These are phyloP conservation scores for Tagetes patula DNA, from an alignment of 129 eudicot genomes.

Conservation along the genomic window DNA sequence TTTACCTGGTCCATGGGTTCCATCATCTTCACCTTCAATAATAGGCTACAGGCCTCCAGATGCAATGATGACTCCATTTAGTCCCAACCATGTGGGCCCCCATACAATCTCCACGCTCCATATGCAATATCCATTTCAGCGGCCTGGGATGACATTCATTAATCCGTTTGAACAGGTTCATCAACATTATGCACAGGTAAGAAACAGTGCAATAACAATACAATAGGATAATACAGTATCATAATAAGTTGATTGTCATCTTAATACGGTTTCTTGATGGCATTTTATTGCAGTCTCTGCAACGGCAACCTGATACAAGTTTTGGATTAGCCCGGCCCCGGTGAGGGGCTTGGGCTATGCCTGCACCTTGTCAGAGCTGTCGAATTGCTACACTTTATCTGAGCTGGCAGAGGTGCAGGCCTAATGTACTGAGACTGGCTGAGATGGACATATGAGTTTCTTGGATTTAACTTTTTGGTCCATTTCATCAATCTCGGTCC, in stretches of 20 bases:
- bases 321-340: slow-evolving; percentile 99
- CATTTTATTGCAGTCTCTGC: slow-evolving; percentile 54
- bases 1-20: slow-evolving; percentile 70
- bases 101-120: slow-evolving; percentile 62
- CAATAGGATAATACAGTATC: background rate
- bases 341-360: slow-evolving; percentile 93
- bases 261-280: slow-evolving; percentile 18
- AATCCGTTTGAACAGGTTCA: slow-evolving; percentile 87
- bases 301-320: slow-evolving; percentile 66
- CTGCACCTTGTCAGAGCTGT: slow-evolving; percentile 64
- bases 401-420: slow-evolving; percentile 81
- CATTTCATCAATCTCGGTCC: slow-evolving; percentile 49
- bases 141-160: slow-evolving; percentile 69
- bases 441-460: slow-evolving; percentile 27
- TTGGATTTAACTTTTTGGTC: slow-evolving; percentile 16
- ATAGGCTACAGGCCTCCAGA: slow-evolving; percentile 81
- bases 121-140: slow-evolving; percentile 83
- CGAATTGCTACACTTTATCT: slow-evolving; percentile 13
- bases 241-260: background rate
- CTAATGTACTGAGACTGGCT: slow-evolving; percentile 48
- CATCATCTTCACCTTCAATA: slow-evolving; percentile 70
- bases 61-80: slow-evolving; percentile 66
- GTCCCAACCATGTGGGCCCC: slow-evolving; percentile 58
- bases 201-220: background rate
- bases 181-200: slow-evolving; percentile 75